A percentile compares a stretch with the other conserved stretches of the same genome.
These are phyloP conservation scores for Boletus rubroflammeus DNA, from an alignment of 768 basidiomycete genomes.

Conservation along the genomic window DNA sequence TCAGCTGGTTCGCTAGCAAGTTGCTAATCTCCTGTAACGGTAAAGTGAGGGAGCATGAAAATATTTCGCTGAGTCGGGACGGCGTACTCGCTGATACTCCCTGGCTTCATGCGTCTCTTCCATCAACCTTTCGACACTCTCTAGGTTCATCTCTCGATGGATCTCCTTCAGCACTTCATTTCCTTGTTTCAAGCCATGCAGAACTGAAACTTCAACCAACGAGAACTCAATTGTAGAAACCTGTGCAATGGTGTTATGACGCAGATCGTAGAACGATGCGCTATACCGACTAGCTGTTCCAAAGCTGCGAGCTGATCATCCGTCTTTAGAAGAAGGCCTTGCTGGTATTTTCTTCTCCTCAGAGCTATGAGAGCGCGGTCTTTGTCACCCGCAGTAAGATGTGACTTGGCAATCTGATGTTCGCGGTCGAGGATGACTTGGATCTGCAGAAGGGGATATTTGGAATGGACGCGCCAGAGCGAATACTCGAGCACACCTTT, in stretches of 20 bases:
- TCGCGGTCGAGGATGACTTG: constrained; percentile 85
- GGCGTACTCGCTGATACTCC: constrained; percentile 79
- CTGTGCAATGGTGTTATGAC: constrained; percentile 38
- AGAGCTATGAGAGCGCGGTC: constrained; percentile 85
- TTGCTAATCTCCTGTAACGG: constrained; percentile 80
- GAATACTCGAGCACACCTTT: constrained; percentile 50
- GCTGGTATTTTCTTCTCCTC: constrained; percentile 91
- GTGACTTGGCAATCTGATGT: constrained; percentile 81
- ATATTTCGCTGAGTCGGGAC: neutral
- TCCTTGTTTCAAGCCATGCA: constrained; percentile 91
- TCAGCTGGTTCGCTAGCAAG: constrained; percentile 77
- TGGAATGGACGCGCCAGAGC: neutral
- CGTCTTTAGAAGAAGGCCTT: constrained; percentile 80
- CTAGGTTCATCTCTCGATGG: constrained; percentile 89
- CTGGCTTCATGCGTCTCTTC: constrained; percentile 91
- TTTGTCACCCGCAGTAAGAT: constrained; percentile 78
- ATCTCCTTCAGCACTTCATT: constrained; percentile 92
- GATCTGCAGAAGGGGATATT: constrained; percentile 48
- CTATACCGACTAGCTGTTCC: constrained; percentile 71
- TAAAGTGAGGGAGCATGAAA: neutral
- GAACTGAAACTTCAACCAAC: constrained; percentile 84
- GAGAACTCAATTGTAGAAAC: constrained; percentile 97
- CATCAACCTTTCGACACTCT: constrained; percentile 90
- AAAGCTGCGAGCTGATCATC: constrained; percentile 86
- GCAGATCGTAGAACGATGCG: neutral